Base-by-base conservation (phyloP, 495 filamentous ascomycete genomes). In the Friedmanniomyces simplex region DNA sequence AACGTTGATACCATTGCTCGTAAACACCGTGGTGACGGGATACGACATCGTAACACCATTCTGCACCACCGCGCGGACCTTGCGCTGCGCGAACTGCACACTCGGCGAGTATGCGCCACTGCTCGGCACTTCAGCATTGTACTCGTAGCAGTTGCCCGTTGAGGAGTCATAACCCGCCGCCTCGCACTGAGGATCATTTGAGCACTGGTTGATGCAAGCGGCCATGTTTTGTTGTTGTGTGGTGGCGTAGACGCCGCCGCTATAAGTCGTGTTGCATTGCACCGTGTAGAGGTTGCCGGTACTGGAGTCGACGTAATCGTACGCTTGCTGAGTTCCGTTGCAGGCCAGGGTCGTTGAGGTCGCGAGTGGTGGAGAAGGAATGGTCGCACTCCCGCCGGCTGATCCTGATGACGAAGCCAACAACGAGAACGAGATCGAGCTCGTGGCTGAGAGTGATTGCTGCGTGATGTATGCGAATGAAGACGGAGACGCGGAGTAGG, bases 251-350 rank as follows among this genome's bases (percentile, higher is more conserved):
- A 55, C 28, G 20, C 53, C 52, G 22, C 52, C 53, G 53, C 24
- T 34, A 36, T 55, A 55, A 1, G 53, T 55, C 5, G 53, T 55
- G 42, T 55, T 55, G 21, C 53, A 55, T 34, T 55, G 39, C 7
- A 55, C 53, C 8, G 18, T 24, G 53, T 55, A 57, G 16, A 42
- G 16, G 22, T 16, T 49, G 8, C 54, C 45, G 18, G 8, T 50
- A 10, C 25, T 24, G 2, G 25, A 24, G 28, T 50, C 45, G 14
- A 46, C 18, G 22, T 49, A 57, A 22, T 46, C 30, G 54, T 57
- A 57, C 11, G 16, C 13, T 46, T 18, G 11, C 18, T 25, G n/a
- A 13, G n/a, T 25, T 3, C 14, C 7, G 43, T 37, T n/a, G 30
- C 54, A 49, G 10, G 18, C 25, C 24, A 49, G 46, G 25, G 3